These are phyloP conservation scores for Volvox reticuliferus DNA, from an alignment of 139 green algal genomes.

Conservation along the genomic window DNA sequence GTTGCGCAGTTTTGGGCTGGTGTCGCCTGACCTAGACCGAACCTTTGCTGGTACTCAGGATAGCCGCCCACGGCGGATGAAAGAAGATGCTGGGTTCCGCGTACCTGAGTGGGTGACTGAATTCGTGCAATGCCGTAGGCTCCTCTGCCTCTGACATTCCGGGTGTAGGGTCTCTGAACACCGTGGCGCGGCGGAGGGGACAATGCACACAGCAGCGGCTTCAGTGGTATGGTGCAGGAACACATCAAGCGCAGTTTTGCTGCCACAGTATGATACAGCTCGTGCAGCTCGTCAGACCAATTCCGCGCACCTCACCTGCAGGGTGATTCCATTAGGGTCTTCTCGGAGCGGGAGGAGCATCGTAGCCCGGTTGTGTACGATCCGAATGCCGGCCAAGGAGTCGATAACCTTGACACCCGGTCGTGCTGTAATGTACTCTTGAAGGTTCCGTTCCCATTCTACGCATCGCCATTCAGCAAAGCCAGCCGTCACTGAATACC, in stretches of 20 bases:
- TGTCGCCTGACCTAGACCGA: too few species aligned
- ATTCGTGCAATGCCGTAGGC: background rate
- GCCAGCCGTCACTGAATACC: background rate
- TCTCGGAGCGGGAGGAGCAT: conserved; percentile 72
- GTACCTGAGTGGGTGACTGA: conserved; percentile 35
- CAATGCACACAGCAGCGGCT: background rate
- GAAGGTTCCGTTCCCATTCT: conserved; percentile 80
- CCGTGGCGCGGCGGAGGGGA: too few species aligned
- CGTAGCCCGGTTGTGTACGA: conserved; percentile 70
- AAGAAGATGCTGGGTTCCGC: too few species aligned
- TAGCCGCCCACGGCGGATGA: too few species aligned
- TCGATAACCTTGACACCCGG: conserved; percentile 75
- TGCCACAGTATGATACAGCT: background rate
- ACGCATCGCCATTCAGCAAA: conserved; percentile 16
- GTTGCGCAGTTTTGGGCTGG: too few species aligned
- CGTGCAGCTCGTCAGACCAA: background rate
- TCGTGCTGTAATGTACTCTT: conserved; percentile 66
- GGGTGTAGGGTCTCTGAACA: background rate
- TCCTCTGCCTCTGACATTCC: background rate
- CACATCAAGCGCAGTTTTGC: background rate
- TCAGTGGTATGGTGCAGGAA: too few species aligned
- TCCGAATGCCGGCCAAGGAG: conserved; percentile 61
- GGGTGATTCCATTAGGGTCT: background rate
- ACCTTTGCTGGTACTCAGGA: too few species aligned
- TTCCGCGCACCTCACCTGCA: background rate